Evolutionary conservation across 2,329 filamentous ascomycete genomes (phyloP), one percentile per base, ranked within the genome.

Genomic region (Colletotrichum musicola): DNA sequence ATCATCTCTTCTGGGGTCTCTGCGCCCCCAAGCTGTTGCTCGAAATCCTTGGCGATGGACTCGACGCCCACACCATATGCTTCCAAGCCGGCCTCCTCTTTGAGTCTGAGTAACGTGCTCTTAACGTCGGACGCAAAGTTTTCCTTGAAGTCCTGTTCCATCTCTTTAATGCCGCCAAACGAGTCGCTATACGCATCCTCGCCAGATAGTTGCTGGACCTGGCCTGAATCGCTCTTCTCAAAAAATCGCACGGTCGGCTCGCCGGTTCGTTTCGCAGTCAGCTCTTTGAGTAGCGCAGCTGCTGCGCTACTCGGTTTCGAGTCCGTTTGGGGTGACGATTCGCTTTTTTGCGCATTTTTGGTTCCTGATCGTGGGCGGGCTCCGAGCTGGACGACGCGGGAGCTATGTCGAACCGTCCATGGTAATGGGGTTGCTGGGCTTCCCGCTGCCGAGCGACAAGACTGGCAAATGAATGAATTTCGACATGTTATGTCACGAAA

Each of bases 51-150:
- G 5, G 57, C 83, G 60, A 86, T 83, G 30, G 81, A 81, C 57
- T 85, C 83, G 62, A 85, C 83, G 68, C 85, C 83, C 4, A 81
- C 76, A 13, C 85, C 71, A 0, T 85, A 77, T 1, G 79, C 81
- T 14, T 35, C 61, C 46, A 71, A 50, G 4, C 40, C 47, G 22
- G 68, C 68, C 13, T 57, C 66, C 14, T 59, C 44, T 18, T 74
- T 71, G 9, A 81, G 71, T 38, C 77, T 72, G 49, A 71, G 64
- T 51, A 80, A 74, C 30, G 79, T 40, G 46, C 76, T 70, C 38
- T 74, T 74, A 10, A 80, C 70, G 16, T 75, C 72, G 14, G 50
- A 27, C 5, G 53, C 55, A 6, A 73, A 59, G 6, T 72, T 51
- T 40, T 72, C 69, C 55, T 78, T 75, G 20, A 77, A 72, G 20